These are phyloP conservation scores for Neostapfia colusana DNA, from an alignment of 176 grass and related monocot species.

Conservation along the genomic window DNA sequence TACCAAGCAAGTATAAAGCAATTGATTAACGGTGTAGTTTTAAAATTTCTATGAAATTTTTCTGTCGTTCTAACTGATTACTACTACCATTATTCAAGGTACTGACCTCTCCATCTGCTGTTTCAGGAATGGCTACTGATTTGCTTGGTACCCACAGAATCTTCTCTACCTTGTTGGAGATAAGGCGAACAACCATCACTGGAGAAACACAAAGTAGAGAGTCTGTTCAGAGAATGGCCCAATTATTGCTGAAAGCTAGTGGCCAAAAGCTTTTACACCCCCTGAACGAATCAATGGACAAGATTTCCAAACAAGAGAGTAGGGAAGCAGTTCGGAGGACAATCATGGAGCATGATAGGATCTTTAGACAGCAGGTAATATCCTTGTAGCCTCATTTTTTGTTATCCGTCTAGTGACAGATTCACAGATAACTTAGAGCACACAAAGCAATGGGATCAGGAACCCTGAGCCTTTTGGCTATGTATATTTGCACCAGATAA, in stretches of 20 bases:
- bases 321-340: conserved; percentile 64
- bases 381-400: background rate
- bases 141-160: conserved; percentile 39
- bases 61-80: background rate
- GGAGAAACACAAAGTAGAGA: conserved; percentile 32
- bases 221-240: conserved; percentile 34
- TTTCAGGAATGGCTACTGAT: conserved; percentile 60
- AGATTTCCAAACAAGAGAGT: conserved; percentile 29
- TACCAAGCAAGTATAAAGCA: conserved; percentile 13
- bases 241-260: conserved; percentile 46
- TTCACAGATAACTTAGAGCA: conserved; percentile 13
- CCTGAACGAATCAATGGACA: conserved; percentile 58
- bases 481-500: conserved; percentile 12
- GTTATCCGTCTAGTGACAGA: background rate
- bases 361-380: conserved; percentile 81
- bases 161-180: conserved; percentile 41
- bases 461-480: background rate
- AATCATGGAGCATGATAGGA: conserved; percentile 72
- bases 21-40: background rate
- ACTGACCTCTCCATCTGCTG: conserved; percentile 36
- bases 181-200: conserved; percentile 23
- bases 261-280: conserved; percentile 26
- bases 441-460: background rate
- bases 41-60: conserved; percentile 9
- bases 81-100: background rate